Evolutionary conservation across 23 red algal genomes (phyloP).

Genomic region (Agarophyton chilense): DNA sequence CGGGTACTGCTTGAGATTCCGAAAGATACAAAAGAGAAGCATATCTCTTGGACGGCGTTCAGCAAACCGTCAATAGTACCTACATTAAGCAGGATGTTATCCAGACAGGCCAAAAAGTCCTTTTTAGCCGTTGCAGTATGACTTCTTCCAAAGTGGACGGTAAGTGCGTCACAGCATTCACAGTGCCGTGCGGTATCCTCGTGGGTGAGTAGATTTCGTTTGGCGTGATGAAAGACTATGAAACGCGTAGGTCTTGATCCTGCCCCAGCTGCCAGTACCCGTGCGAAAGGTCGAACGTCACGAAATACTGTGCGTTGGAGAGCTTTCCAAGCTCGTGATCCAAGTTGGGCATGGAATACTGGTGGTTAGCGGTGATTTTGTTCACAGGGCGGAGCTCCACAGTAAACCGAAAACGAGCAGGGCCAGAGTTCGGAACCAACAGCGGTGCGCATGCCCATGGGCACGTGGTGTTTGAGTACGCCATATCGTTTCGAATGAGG

Average conservation of each 20-base stretch:
- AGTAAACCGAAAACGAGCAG: slow-evolving; percentile 14
- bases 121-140: not conserved
- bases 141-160: slow-evolving; percentile 29
- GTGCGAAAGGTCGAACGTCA: slow-evolving; percentile 1
- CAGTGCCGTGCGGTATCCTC: slow-evolving; percentile 34
- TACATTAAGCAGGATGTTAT: slow-evolving; percentile 22
- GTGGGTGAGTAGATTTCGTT: slow-evolving; percentile 43
- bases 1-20: slow-evolving; percentile 49
- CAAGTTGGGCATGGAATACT: slow-evolving; percentile 39
- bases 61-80: not conserved
- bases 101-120: slow-evolving; percentile 1
- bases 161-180: slow-evolving; percentile 47
- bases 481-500: slow-evolving; percentile 21
- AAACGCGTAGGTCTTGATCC: not conserved
- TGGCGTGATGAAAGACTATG: slow-evolving; percentile 42
- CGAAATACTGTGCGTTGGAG: slow-evolving; percentile 28
- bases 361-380: not conserved
- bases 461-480: slow-evolving; percentile 32
- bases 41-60: not conserved
- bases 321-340: slow-evolving; percentile 30
- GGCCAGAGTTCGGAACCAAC: slow-evolving; percentile 54
- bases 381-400: slow-evolving; percentile 31
- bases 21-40: not conserved
- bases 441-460: slow-evolving; percentile 42
- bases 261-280: slow-evolving; percentile 18